Conservation (phyloP, 2,329 filamentous ascomycete genomes). For the Thielaviopsis musarum region DNA sequence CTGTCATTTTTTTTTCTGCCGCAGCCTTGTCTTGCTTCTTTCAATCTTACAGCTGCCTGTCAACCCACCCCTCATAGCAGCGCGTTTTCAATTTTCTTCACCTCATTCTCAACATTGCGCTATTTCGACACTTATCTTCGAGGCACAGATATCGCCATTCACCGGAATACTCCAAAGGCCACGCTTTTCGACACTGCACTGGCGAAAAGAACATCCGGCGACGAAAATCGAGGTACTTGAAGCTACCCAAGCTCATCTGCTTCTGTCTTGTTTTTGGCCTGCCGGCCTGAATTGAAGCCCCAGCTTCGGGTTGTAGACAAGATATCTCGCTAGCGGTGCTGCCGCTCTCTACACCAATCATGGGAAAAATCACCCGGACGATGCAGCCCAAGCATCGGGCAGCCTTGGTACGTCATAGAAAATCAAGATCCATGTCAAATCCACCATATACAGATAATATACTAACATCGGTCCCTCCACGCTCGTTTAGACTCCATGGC, state of each 20-base stretch:
- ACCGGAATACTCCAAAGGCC: background rate
- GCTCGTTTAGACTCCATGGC: conserved; percentile 57
- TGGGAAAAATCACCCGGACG: conserved; percentile 52
- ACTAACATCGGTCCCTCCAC: background rate
- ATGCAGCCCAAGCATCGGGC: conserved; percentile 52
- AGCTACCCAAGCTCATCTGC: background rate
- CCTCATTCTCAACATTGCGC: background rate
- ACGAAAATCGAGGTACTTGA: background rate
- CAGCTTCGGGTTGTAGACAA: background rate
- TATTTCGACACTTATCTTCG: background rate
- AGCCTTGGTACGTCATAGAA: conserved; percentile 37
- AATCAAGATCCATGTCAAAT: background rate
- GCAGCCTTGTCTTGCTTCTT: conserved; percentile 11
- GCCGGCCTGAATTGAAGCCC: background rate
- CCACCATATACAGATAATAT: background rate
- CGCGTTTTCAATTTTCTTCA: background rate
- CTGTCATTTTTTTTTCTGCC: conserved; percentile 10
- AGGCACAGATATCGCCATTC: background rate
- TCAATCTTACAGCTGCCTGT: background rate
- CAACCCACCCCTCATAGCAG: background rate
- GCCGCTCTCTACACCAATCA: conserved; percentile 33
- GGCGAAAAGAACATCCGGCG: background rate
- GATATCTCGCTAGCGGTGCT: conserved; percentile 29
- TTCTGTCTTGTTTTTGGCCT: background rate
- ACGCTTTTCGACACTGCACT: background rate